These are phyloP conservation scores for Trichocladium antarcticum DNA, from an alignment of 495 filamentous ascomycete species.

Conservation along the genomic window DNA sequence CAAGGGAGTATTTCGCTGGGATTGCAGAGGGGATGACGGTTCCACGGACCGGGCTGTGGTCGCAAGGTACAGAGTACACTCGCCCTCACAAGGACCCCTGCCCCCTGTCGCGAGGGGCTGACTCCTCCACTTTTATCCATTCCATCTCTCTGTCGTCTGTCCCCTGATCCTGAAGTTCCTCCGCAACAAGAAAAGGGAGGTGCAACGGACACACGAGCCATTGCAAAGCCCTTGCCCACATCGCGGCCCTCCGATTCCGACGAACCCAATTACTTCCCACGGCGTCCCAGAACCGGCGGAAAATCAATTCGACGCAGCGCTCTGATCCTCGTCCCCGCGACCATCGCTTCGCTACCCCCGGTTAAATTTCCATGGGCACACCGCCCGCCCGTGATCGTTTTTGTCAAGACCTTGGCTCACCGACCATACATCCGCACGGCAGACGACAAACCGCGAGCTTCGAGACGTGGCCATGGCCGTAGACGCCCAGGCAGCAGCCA, in stretches of 20 bases:
- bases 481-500: background rate
- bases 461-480: background rate
- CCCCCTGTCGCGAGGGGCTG: conserved; percentile 2
- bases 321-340: background rate
- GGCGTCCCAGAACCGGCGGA: background rate
- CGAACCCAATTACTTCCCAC: too few relatives aligned
- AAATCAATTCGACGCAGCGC: background rate
- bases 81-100: background rate
- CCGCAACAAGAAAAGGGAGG: background rate
- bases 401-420: background rate
- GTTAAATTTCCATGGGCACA: conserved; percentile 10
- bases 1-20: background rate
- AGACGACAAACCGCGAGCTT: background rate
- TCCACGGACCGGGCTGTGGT: background rate
- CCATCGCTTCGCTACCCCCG: background rate
- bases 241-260: too few relatives aligned
- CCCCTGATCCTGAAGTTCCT: background rate
- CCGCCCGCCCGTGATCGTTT: background rate
- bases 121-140: conserved; percentile 3
- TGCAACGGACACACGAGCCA: background rate
- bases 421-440: background rate
- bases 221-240: background rate
- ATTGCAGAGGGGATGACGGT: background rate
- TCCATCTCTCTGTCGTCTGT: background rate
- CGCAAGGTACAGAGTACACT: background rate